Base-by-base conservation (phyloP, 495 filamentous ascomycete genomes). In the Mytilinidion resinicola region DNA sequence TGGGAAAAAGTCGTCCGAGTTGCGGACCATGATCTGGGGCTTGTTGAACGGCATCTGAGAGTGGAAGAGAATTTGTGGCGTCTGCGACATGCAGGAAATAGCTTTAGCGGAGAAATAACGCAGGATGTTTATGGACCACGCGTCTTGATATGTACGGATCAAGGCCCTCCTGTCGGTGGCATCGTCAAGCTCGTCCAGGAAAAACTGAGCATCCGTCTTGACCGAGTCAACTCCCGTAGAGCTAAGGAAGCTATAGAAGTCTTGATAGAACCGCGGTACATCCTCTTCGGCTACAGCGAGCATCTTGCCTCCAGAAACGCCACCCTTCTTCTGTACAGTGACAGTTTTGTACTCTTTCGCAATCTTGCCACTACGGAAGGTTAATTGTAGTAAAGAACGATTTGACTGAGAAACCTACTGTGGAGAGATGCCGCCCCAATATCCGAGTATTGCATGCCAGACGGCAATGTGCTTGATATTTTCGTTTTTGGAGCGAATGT, bases 1-100 rank as follows among this genome's bases (percentile, higher is more conserved):
- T 0, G 93, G 93, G 69, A 90, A 96, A 78, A 88, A 98, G 75
- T 98, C 93, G 65, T 96, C 91, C 0, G 87, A 91, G 72, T 96
- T 97, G 15, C 93, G 87, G 30, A 90, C 78, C 0, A 90, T 76
- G 36, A 88, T 73, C 0, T 78, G 71, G 0, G 88, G 86, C 49
- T 83, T 83, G 69, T 87, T 87, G 35, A 75, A 78, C 2, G 88
- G 88, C 3, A 96, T 73, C 64, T 92, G 87, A 4, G 85, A 85
- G 68, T 90, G 83, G 71, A 95, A 96, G 19, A 96, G 74, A 51
- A 88, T 84, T 49, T 89, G 86, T 0, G 92, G 92, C 5, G 83
- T 77, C 70, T 90, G 83, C 0, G 89, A 90, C 90, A 96, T 96
- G 82, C 92, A 96, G 8, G 88, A 90, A 42, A 96, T 96, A 9